Evolutionary conservation across 2,329 filamentous ascomycete species (phyloP), one percentile per base, ranked within the genome.

Genomic region (Ophiostoma populinum): DNA sequence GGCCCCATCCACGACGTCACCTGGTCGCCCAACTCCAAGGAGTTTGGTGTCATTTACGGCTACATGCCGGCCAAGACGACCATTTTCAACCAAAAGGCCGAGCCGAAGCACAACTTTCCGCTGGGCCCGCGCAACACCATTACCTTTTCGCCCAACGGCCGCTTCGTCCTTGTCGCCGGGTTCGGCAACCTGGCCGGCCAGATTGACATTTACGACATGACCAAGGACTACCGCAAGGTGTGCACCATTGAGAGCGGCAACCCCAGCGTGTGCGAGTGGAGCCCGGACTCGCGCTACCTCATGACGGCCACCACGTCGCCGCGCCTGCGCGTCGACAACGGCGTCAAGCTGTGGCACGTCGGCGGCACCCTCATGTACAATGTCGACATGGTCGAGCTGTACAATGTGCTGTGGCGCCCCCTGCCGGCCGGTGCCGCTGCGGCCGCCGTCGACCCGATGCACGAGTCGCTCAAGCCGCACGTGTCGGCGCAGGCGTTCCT

Each of bases 41-140:
- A 95, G 57, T 98, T 98, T 51, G 87, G 85, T 51, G 90, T 98
- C 21, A 77, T 94, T 12, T 98, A 98, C 53, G 90, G 90, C 42
- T 95, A 82, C 57, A 95, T 94, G 85, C 90, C 90, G n/a, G 82
- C 90, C 37, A 95, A 95, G 67, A 90, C 87, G 4, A 94, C 87
- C 46, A 90, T 98, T 46, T 98, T 95, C 70, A 94, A 94, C 56
- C 72, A 79, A 48, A 77, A 82, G 43, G 90, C 81, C 42, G 70
- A 85, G 40, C 66, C 79, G 15, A 79, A 78, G 39, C 82, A 94
- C 58, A 81, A 69, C 40, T 94, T 98, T 58, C 73, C 83, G 34
- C 67, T 94, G 35, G 78, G 66, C 3, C 90, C 90, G 10, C 78
- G 90, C 50, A 98, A 98, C 60, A 95, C 87, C 34, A 90, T 95